Percentiles rank a stretch among this genome's conserved stretches.
These are phyloP conservation scores for Dispira parvispora DNA, from an alignment of 192 early-diverging fungal species.

Conservation along the genomic window DNA sequence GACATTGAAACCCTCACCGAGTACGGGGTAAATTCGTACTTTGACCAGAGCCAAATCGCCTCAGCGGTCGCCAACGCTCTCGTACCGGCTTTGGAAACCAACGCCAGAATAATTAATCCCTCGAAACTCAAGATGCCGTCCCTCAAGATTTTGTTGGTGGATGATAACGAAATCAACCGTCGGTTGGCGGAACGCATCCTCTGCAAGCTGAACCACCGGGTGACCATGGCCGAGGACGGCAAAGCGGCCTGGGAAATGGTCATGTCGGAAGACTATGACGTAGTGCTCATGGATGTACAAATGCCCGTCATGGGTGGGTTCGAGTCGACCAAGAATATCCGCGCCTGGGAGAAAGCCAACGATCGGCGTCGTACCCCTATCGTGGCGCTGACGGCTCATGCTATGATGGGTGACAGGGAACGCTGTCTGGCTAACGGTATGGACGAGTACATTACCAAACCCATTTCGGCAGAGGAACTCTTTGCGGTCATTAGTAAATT, in stretches of 20 bases:
- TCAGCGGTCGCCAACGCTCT: conserved; percentile 51
- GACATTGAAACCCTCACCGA: conserved; percentile 31
- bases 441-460: conserved; percentile 65
- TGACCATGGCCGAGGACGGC: conserved; percentile 62
- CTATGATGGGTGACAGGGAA: conserved; percentile 82
- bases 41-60: conserved; percentile 42
- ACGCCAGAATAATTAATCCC: conserved; percentile 18
- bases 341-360: conserved; percentile 44
- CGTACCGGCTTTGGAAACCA: conserved; percentile 51
- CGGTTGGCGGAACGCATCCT: conserved; percentile 59
- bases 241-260: conserved; percentile 31
- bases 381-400: conserved; percentile 72
- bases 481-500: conserved; percentile 24
- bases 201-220: conserved; percentile 59
- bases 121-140: conserved; percentile 20
- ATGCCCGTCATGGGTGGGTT: conserved; percentile 87
- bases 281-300: conserved; percentile 79
- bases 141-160: conserved; percentile 60
- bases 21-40: conserved; percentile 48
- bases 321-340: conserved; percentile 66
- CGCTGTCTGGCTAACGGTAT: conserved; percentile 68
- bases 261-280: conserved; percentile 17
- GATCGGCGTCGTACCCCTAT: conserved; percentile 49
- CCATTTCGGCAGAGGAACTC: conserved; percentile 28
- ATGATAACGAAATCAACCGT: conserved; percentile 80